Base-by-base conservation (phyloP, 345 rosid genomes). In the Brassica juncea region DNA sequence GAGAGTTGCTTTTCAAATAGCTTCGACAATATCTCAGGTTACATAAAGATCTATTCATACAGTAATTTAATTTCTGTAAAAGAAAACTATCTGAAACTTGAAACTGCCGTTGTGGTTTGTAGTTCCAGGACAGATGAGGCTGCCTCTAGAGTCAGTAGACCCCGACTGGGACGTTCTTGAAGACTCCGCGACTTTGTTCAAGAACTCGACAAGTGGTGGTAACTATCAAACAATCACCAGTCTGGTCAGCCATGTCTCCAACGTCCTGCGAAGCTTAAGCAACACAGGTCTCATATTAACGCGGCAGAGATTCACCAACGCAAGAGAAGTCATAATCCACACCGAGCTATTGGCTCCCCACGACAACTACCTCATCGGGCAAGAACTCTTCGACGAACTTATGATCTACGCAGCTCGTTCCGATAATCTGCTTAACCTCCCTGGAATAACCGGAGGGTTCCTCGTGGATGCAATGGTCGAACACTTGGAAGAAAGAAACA, bases 1-100 rank as follows among this genome's bases (percentile, higher is more conserved):
- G 92, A 88, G 69, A 92, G 98, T 76, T 89, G 89, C 82, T 68
- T 91, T 63, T 95, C 98, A 5, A 89, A 93, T 86, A 88, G 94
- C 83, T 21, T 86, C 6, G 93, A 91, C 76, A 96, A 89, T 57
- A 82, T 64, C 84, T 86, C 91, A 76, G 98, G 99, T 88, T 88
- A 81, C 76, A 71, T 27, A 47, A 42, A 47, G 23, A 14, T 14
- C 16, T 6, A 52, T 69, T 54, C 60, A 67, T 0, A 79, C 35
- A 5, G 49, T 35, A 11, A 52, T 3, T 15, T 39, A 8, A 28
- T 4, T 27, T 37, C 54, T 68, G 19, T 34, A 5, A 42, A 66
- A 31, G 27, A 7, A 27, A 5, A 0, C 25, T 2, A 35, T 54
- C 61, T 28, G 16, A 75, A 58, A 75, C 30, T 32, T 3, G 64